These are phyloP conservation scores for Stephanodiscus minutulus DNA, from an alignment of 108 stramenopile species.

Conservation along the genomic window DNA sequence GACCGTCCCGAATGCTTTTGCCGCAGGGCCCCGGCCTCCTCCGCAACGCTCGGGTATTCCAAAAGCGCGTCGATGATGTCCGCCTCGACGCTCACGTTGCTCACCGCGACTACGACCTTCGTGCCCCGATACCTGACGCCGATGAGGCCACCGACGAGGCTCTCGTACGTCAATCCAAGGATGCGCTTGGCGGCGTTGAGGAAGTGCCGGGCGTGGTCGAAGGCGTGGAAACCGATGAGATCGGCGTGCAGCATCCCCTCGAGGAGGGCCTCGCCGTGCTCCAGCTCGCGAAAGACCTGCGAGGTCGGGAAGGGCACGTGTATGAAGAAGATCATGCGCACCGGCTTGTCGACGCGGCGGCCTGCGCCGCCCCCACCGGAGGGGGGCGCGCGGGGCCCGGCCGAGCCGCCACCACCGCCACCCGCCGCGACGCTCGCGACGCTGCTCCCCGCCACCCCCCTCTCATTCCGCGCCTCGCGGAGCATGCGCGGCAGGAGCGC, in stretches of 20 bases:
- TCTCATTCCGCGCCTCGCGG: slow-evolving; percentile 46
- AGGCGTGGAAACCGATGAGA: slow-evolving; percentile 99
- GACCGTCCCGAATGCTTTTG: slow-evolving; percentile 74
- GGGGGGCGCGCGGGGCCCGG: background rate
- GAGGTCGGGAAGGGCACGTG: slow-evolving; percentile 99
- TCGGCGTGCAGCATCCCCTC: slow-evolving; percentile 97
- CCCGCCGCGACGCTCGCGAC: background rate
- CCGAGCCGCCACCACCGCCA: background rate
- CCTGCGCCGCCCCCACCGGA: background rate
- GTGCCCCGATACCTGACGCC: slow-evolving; percentile 90
- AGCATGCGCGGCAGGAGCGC: slow-evolving; percentile 91
- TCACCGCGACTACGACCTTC: slow-evolving; percentile 95
- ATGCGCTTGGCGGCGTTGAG: slow-evolving; percentile 98
- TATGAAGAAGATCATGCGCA: slow-evolving; percentile 95
- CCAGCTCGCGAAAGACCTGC: slow-evolving; percentile 97
- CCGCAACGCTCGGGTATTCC: slow-evolving; percentile 64
- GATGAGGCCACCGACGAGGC: slow-evolving; percentile 91
- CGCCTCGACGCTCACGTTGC: slow-evolving; percentile 97
- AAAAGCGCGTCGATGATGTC: slow-evolving; percentile 73
- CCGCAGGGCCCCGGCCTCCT: slow-evolving; percentile 54
- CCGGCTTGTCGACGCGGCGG: slow-evolving; percentile 18
- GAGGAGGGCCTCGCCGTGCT: slow-evolving; percentile 91
- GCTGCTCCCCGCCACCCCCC: slow-evolving; percentile 9
- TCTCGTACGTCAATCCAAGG: slow-evolving; percentile 93
- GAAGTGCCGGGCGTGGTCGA: slow-evolving; percentile 99